Percentiles rank a stretch among this genome's conserved stretches.
phyloP scores from a whole-genome alignment of 2,329 filamentous ascomycete genomes.

The Cadophora luteo-olivacea region DNA sequence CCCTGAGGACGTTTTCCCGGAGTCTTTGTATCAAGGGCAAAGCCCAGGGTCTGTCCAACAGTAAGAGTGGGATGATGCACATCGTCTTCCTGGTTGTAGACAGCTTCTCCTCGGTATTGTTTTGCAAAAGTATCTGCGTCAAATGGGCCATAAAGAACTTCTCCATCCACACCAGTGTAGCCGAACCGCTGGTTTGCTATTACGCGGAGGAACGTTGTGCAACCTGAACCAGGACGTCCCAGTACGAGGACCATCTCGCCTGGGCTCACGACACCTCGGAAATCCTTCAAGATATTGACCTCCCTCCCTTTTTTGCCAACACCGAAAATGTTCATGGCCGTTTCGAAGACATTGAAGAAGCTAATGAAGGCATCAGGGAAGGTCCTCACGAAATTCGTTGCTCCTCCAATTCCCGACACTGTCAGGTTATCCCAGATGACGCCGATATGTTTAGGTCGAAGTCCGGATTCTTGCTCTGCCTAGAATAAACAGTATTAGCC shows the following conservation, averaged over 20 bases:
- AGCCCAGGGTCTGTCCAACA: slow-evolving; percentile 85
- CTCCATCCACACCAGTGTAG: slow-evolving; percentile 66
- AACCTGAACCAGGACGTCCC: slow-evolving; percentile 50
- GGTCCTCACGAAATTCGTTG: slow-evolving; percentile 72
- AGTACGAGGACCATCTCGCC: slow-evolving; percentile 75
- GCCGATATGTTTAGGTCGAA: slow-evolving; percentile 80
- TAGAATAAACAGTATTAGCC: slow-evolving; percentile 17
- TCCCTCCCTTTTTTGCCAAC: slow-evolving; percentile 72
- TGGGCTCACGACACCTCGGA: slow-evolving; percentile 73
- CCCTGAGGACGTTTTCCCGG: slow-evolving; percentile 80
- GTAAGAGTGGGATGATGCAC: slow-evolving; percentile 84
- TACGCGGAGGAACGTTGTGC: slow-evolving; percentile 60
- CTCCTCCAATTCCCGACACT: slow-evolving; percentile 76
- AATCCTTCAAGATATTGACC: slow-evolving; percentile 75
- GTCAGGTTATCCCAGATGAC: slow-evolving; percentile 81
- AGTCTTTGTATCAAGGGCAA: slow-evolving; percentile 84
- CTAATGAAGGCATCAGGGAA: slow-evolving; percentile 75
- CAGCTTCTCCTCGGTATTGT: slow-evolving; percentile 79
- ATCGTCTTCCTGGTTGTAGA: slow-evolving; percentile 89
- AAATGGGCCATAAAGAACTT: slow-evolving; percentile 80
- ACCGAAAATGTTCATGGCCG: slow-evolving; percentile 67
- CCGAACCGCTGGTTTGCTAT: slow-evolving; percentile 62
- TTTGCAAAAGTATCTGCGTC: slow-evolving; percentile 71
- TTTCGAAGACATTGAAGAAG: slow-evolving; percentile 78
- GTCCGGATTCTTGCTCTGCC: slow-evolving; percentile 78